These are phyloP conservation scores for Polyporus tsugae DNA, from an alignment of 1,284 basidiomycete genomes.

Conservation along the genomic window DNA sequence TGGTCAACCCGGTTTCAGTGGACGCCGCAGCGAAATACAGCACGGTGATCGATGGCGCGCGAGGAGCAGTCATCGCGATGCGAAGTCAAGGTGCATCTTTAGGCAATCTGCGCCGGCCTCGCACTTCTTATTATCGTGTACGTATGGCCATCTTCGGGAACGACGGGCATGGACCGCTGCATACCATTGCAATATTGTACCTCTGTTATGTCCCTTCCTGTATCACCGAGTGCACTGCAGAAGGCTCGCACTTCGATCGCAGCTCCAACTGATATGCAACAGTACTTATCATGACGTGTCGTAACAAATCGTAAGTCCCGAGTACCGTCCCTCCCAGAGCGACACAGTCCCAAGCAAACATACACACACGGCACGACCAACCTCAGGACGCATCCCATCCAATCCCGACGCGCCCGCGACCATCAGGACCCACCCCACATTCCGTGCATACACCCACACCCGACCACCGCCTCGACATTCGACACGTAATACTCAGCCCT, in stretches of 20 bases:
- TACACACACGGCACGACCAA: not conserved
- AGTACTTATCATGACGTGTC: conserved; percentile 2
- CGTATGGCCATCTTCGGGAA: not conserved
- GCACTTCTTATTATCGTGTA: not conserved
- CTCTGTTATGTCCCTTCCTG: not conserved
- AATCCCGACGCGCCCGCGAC: not conserved
- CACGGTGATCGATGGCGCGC: conserved; percentile 55
- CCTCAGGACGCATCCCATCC: not conserved
- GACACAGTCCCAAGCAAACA: conserved; percentile 3
- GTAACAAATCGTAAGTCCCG: conserved; percentile 9
- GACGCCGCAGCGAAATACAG: conserved; percentile 85
- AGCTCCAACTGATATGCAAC: not conserved
- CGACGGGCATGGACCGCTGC: not conserved
- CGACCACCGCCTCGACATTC: not conserved
- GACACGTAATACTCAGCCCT: conserved; percentile 30
- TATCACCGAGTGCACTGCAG: not conserved
- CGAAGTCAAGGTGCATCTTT: not conserved
- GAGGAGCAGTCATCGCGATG: conserved; percentile 9
- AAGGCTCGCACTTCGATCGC: not conserved
- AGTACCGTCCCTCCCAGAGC: conserved; percentile 1
- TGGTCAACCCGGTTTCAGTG: conserved; percentile 65
- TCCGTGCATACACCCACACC: not conserved
- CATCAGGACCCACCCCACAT: not conserved
- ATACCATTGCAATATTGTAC: not conserved
- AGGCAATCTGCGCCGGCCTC: not conserved